These are phyloP conservation scores for Bretziella fagacearum DNA, from an alignment of 2,329 filamentous ascomycete genomes.

Conservation along the genomic window DNA sequence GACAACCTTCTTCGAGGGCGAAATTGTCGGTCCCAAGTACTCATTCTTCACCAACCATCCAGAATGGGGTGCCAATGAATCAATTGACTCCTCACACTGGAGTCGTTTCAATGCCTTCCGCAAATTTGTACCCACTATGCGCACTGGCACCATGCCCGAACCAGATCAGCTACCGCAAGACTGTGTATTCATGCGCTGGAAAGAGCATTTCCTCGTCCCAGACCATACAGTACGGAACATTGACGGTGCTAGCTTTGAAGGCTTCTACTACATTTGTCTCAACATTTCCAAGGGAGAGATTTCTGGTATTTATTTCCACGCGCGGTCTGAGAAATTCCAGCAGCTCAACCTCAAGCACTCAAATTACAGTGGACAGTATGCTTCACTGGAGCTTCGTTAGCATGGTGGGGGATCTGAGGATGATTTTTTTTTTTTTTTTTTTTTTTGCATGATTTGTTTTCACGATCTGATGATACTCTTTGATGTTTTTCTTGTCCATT, in stretches of 20 bases:
- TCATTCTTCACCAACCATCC: slow-evolving; percentile 82
- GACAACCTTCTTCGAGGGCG: slow-evolving; percentile 94
- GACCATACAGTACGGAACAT: slow-evolving; percentile 87
- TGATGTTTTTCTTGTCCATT: neutral
- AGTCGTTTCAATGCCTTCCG: slow-evolving; percentile 74
- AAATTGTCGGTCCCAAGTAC: slow-evolving; percentile 91
- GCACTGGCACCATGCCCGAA: slow-evolving; percentile 38
- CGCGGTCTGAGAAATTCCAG: slow-evolving; percentile 96
- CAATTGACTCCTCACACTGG: slow-evolving; percentile 89
- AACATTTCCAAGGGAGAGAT: slow-evolving; percentile 78
- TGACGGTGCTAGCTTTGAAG: slow-evolving; percentile 87
- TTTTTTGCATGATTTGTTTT: neutral
- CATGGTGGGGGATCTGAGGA: neutral
- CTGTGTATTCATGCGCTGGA: slow-evolving; percentile 97
- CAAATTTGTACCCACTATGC: slow-evolving; percentile 46
- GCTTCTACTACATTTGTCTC: slow-evolving; percentile 98
- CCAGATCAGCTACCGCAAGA: slow-evolving; percentile 64
- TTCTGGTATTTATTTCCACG: slow-evolving; percentile 92
- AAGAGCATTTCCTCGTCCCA: slow-evolving; percentile 92
- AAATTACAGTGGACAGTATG: slow-evolving; percentile 65
- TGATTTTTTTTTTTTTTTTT: slow-evolving; percentile 1
- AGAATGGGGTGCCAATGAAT: slow-evolving; percentile 80
- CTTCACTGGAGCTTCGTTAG: slow-evolving; percentile 62
- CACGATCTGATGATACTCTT: neutral
- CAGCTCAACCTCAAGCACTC: slow-evolving; percentile 84